Percentiles rank a stretch among this genome's conserved stretches.
Conservation (phyloP, 306 rosid genomes). For the Vigna radiata region DNA sequence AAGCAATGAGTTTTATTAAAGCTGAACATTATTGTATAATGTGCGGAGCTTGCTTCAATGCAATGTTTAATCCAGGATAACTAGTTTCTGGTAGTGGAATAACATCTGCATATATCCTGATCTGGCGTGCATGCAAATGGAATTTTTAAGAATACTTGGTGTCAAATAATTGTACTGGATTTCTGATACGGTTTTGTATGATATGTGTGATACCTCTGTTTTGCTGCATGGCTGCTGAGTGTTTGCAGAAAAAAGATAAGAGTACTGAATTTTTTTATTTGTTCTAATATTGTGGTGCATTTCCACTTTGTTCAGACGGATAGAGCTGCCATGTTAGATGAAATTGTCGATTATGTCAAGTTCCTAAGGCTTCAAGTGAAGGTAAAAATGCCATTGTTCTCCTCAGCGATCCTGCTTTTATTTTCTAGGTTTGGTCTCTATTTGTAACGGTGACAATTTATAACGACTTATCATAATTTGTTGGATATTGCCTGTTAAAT, state of each 20-base stretch:
- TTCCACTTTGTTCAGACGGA: conserved; percentile 67
- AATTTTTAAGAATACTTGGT: not conserved
- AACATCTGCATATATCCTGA: conserved; percentile 19
- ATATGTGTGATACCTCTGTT: conserved; percentile 24
- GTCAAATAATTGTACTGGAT: conserved; percentile 21
- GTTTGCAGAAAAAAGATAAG: conserved; percentile 26
- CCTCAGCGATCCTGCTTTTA: conserved; percentile 16
- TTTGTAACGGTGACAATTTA: conserved; percentile 12
- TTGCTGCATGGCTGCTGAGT: conserved; percentile 29
- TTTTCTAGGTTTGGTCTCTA: conserved; percentile 10
- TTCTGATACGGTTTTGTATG: conserved; percentile 16
- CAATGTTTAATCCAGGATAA: not conserved
- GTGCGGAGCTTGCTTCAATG: not conserved
- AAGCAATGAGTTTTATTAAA: conserved; percentile 5
- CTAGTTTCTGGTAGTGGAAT: conserved; percentile 13
- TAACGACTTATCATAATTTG: conserved; percentile 2
- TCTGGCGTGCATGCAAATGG: not conserved
- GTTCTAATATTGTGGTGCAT: conserved; percentile 41
- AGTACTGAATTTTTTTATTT: conserved; percentile 17
- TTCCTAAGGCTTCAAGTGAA: conserved; percentile 97
- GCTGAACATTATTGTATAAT: not conserved
- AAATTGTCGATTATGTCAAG: conserved; percentile 97
- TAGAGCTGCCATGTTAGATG: conserved; percentile 99
- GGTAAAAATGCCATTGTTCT: conserved; percentile 53
- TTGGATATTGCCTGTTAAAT: not conserved